A percentile compares a stretch with the other conserved stretches of the same genome.
These are phyloP conservation scores for Coemansia sp. DNA, from an alignment of 192 early-diverging fungal species.

Conservation along the genomic window DNA sequence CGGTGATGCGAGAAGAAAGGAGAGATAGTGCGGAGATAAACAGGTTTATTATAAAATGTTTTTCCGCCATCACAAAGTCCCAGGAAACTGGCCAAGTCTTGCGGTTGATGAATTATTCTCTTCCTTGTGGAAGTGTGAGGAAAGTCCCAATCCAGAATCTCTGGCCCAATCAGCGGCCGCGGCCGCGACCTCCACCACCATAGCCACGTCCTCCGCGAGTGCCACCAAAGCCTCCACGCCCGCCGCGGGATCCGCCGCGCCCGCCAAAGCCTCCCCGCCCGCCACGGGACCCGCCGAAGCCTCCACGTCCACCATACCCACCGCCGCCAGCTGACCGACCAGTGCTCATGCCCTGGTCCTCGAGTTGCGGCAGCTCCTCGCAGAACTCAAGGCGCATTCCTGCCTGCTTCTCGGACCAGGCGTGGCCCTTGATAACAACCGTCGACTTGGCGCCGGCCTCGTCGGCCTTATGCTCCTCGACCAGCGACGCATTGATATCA, in stretches of 20 bases:
- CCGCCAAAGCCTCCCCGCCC: conserved; percentile 46
- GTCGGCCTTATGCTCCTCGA: conserved; percentile 61
- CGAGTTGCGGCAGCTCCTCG: conserved; percentile 77
- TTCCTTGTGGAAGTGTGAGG: no score
- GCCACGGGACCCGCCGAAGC: conserved; percentile 50
- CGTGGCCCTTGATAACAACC: conserved; percentile 63
- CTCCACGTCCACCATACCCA: conserved; percentile 51
- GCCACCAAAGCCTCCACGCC: conserved; percentile 53
- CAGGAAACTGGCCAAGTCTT: no score
- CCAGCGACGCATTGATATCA: conserved; percentile 72
- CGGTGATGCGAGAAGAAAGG: not conserved
- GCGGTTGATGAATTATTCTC: no score
- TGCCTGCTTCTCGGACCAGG: conserved; percentile 67
- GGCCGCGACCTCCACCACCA: not conserved
- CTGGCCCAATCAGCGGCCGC: not conserved
- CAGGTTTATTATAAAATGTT: no score
- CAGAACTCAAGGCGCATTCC: conserved; percentile 68
- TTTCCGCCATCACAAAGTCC: no score
- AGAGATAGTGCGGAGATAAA: not conserved
- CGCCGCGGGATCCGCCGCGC: conserved; percentile 47
- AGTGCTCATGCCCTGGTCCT: conserved; percentile 38
- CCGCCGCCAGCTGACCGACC: conserved; percentile 37
- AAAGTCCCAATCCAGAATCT: no score
- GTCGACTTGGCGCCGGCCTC: conserved; percentile 19
- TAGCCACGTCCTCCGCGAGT: conserved; percentile 29